Conservation (phyloP, 2,329 filamentous ascomycete species). For the Fusarium coffeatum region DNA sequence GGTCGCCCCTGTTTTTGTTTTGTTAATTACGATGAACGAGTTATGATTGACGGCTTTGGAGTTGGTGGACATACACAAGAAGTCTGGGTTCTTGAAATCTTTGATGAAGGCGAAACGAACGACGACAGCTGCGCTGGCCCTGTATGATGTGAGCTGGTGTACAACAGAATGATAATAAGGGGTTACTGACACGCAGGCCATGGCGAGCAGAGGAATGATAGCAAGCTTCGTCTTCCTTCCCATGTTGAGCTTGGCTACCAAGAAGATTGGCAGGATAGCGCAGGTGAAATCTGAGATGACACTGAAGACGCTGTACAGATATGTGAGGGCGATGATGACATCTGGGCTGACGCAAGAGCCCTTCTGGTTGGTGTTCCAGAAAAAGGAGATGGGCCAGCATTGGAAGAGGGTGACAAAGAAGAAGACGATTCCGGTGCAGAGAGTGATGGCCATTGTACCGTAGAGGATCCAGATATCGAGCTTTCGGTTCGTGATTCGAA, state of each 20-base stretch:
- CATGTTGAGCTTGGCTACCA: slow-evolving; percentile 68
- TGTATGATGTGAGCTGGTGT: slow-evolving; percentile 40
- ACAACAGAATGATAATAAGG: neutral
- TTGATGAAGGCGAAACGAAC: slow-evolving; percentile 56
- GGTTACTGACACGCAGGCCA: slow-evolving; percentile 63
- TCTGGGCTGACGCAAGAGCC: slow-evolving; percentile 55
- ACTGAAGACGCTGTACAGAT: slow-evolving; percentile 62
- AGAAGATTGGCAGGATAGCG: slow-evolving; percentile 63
- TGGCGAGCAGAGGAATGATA: slow-evolving; percentile 63
- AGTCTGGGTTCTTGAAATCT: slow-evolving; percentile 55
- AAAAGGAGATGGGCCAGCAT: slow-evolving; percentile 55
- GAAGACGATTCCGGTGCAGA: slow-evolving; percentile 54
- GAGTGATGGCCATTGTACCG: slow-evolving; percentile 50
- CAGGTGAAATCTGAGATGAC: slow-evolving; percentile 64
- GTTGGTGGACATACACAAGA: slow-evolving; percentile 53
- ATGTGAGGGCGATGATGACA: slow-evolving; percentile 63
- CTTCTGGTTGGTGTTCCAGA: slow-evolving; percentile 52
- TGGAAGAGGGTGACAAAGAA: slow-evolving; percentile 57
- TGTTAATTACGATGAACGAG: slow-evolving; percentile 8
- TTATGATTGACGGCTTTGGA: slow-evolving; percentile 3
- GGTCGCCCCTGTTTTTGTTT: slow-evolving; percentile 49
- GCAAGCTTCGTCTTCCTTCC: slow-evolving; percentile 62
- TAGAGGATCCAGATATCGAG: slow-evolving; percentile 53
- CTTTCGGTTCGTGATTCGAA: slow-evolving; percentile 54
- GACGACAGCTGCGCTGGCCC: slow-evolving; percentile 59